Evolutionary conservation across 441 rosid species (phyloP).

Genomic region (Aleurites moluccanus): DNA sequence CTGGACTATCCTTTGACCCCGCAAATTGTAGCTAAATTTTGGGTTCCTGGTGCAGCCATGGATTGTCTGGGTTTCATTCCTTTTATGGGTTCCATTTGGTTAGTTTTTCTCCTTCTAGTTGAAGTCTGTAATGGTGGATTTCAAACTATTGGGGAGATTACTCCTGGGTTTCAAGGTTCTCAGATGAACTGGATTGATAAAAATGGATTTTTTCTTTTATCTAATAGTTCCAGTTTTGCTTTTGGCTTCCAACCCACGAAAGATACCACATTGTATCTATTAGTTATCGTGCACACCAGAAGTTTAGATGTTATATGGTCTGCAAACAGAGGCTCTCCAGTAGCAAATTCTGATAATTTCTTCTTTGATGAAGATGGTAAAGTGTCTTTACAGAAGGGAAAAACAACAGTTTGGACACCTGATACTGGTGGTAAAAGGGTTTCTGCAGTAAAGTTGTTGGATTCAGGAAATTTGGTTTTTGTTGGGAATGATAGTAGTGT

Average conservation of each 20-base stretch:
- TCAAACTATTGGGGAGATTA: constrained; percentile 38
- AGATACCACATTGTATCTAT: constrained; percentile 48
- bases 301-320: constrained; percentile 59
- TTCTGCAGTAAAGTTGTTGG: constrained; percentile 65
- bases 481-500: constrained; percentile 40
- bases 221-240: constrained; percentile 59
- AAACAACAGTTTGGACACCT: constrained; percentile 53
- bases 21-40: background rate
- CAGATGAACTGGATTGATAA: constrained; percentile 71
- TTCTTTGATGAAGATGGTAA: constrained; percentile 55
- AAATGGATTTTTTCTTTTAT: constrained; percentile 59
- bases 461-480: constrained; percentile 80
- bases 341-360: constrained; percentile 61
- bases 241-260: constrained; percentile 53
- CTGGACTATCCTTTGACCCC: background rate
- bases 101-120: constrained; percentile 36
- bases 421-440: constrained; percentile 51
- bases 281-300: constrained; percentile 51
- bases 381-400: constrained; percentile 52
- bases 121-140: constrained; percentile 46
- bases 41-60: constrained; percentile 36
- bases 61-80: constrained; percentile 25
- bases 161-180: constrained; percentile 57
- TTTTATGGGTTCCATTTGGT: constrained; percentile 27
- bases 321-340: constrained; percentile 69